Evolutionary conservation across 2,329 filamentous ascomycete genomes (phyloP), one percentile per base, ranked within the genome.

Genomic region (Graphilbum fragrans): DNA sequence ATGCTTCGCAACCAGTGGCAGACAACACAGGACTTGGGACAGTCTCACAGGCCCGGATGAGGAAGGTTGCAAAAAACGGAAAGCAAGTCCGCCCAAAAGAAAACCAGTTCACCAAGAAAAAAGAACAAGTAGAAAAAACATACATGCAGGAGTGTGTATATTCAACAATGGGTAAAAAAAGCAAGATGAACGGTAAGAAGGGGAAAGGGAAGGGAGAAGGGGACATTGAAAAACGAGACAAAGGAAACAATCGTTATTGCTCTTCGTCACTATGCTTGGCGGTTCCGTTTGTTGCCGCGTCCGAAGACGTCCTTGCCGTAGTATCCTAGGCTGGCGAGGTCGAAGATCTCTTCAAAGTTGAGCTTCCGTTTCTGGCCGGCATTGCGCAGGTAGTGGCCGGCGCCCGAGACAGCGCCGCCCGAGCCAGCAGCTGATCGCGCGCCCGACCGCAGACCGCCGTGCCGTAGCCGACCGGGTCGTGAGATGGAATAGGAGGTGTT

Each of bases 271-370:
- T 44, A 70, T 39, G 56, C 54, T 44, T 76, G 71, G 39, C 72
- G 63, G 41, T 60, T 65, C 43, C 73, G 61, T 55, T 77, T 77
- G 14, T 57, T 57, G 11, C 57, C 58, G 23, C 60, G 62, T 14
- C 67, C 65, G 48, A 71, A 70, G 27, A 66, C 56, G 46, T 85
- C 80, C 53, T 80, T 81, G 42, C 52, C 54, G 44, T 53, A 67
- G 25, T 70, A 67, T 25, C 70, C 70, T 39, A 82, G 57, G 48
- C 74, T 77, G 41, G 76, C 74, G 8, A 83, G 64, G 53, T 86
- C 82, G 54, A 87, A 87, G 41, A 86, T 78, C 53, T 88, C 83
- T 20, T 77, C 74, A 52, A 84, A 72, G 51, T 83, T 81, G 50
- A 85, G 70, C 52, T 82, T 74, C 34, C 83, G 72, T 58, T 90